A percentile compares a stretch with the other conserved stretches of the same genome.
Evolutionary conservation across 176 grass and related monocot species (phyloP).

Genomic region (Alopecurus myosuroides): DNA sequence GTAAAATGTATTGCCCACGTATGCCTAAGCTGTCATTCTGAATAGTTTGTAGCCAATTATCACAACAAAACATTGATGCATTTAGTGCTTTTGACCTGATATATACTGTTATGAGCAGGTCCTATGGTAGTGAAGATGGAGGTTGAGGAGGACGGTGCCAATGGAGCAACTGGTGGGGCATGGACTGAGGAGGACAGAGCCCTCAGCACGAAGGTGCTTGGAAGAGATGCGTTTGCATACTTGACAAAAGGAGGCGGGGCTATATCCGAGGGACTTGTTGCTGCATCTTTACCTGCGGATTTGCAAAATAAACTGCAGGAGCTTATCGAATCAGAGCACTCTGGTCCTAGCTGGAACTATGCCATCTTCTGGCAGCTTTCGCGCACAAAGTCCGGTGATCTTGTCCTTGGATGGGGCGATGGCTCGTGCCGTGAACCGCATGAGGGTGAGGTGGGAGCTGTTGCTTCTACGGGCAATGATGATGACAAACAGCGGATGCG

Average conservation of each 20-base stretch:
- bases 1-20: neutral
- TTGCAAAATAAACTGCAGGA: constrained; percentile 82
- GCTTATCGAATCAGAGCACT: constrained; percentile 62
- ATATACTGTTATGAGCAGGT: constrained; percentile 11
- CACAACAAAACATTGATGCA: neutral
- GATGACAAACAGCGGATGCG: constrained; percentile 48
- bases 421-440: constrained; percentile 75
- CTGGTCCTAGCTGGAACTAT: constrained; percentile 81
- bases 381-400: constrained; percentile 66
- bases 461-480: constrained; percentile 33
- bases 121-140: constrained; percentile 69
- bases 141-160: constrained; percentile 26
- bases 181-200: constrained; percentile 77
- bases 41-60: neutral
- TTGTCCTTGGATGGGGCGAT: constrained; percentile 94
- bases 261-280: constrained; percentile 69
- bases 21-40: neutral
- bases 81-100: neutral
- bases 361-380: constrained; percentile 97
- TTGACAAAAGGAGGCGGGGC: constrained; percentile 54
- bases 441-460: constrained; percentile 40
- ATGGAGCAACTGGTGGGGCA: constrained; percentile 19
- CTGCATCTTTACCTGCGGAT: constrained; percentile 45
- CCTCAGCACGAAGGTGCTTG: constrained; percentile 56
- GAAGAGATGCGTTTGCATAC: constrained; percentile 76